Evolutionary conservation across 768 basidiomycete genomes (phyloP).

Genomic region (Coprinopsis sp.): DNA sequence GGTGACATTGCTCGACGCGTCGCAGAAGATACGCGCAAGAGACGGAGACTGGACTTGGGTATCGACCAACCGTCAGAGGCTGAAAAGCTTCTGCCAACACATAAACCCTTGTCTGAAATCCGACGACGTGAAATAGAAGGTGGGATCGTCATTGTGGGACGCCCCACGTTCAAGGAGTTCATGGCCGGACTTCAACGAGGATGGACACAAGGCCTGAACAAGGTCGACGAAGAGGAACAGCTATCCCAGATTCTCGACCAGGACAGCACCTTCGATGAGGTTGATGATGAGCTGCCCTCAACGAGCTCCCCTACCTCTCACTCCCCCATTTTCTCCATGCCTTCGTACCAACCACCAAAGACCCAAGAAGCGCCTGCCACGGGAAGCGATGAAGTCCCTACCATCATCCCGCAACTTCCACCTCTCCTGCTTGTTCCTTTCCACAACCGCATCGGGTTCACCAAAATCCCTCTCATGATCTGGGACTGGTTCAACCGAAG

Average conservation of each 20-base stretch:
- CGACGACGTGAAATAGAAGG: conserved; percentile 67
- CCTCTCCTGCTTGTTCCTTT: conserved; percentile 77
- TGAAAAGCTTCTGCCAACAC: conserved; percentile 46
- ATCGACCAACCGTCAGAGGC: conserved; percentile 47
- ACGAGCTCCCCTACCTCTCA: background rate
- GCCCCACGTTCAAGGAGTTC: conserved; percentile 92
- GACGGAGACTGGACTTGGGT: conserved; percentile 64
- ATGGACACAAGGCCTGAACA: conserved; percentile 71
- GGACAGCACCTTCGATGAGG: conserved; percentile 79
- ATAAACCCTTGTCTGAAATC: conserved; percentile 47
- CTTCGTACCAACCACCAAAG: conserved; percentile 7
- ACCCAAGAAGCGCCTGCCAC: conserved; percentile 43
- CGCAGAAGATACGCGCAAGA: conserved; percentile 64
- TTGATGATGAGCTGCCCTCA: conserved; percentile 26
- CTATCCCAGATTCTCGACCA: conserved; percentile 62
- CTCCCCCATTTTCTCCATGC: conserved; percentile 5
- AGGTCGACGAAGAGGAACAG: conserved; percentile 65
- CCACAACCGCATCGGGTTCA: conserved; percentile 73
- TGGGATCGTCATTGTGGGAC: conserved; percentile 80
- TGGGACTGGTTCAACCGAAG: conserved; percentile 92
- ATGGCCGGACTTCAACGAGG: conserved; percentile 82
- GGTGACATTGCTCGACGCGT: conserved; percentile 82
- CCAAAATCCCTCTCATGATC: conserved; percentile 84
- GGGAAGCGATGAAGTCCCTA: conserved; percentile 18
- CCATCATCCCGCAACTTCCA: conserved; percentile 62